phyloP scores from a whole-genome alignment of 225 moss, liverwort and hornwort genomes.

The Polytrichum formosum region DNA sequence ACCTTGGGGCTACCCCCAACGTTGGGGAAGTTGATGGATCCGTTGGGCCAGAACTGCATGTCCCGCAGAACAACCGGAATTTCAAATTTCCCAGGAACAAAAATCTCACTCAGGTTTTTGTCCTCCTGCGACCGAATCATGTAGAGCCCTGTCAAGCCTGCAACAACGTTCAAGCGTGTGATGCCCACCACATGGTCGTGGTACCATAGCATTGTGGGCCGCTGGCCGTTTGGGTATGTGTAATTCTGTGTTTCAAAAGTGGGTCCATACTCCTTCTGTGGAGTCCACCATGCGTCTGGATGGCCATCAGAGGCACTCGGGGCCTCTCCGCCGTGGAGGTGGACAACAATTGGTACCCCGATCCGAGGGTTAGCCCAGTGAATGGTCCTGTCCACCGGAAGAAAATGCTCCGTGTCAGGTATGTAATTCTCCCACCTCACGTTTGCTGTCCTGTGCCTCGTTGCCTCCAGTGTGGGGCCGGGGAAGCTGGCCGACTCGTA shows the following conservation, averaged over 20 bases:
- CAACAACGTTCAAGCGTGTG: slow-evolving; percentile 6
- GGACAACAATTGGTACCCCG: slow-evolving; percentile 14
- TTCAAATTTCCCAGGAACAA: slow-evolving; percentile 28
- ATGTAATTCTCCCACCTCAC: slow-evolving; percentile 2
- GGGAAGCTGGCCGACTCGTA: neutral
- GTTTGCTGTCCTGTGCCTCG: neutral
- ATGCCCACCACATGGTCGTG: slow-evolving; percentile 7
- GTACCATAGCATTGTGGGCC: slow-evolving; percentile 4
- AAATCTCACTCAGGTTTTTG: slow-evolving; percentile 1
- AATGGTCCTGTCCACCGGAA: slow-evolving; percentile 1
- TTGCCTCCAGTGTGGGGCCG: slow-evolving; percentile 13
- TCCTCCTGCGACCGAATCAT: slow-evolving; percentile 22
- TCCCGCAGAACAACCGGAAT: slow-evolving; percentile 37
- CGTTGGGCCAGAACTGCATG: slow-evolving; percentile 26
- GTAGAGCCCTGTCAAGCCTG: slow-evolving; percentile 12
- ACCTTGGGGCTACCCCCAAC: neutral
- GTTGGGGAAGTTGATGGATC: slow-evolving; percentile 21
- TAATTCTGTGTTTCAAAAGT: slow-evolving; percentile 11
- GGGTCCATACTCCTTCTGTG: slow-evolving; percentile 18
- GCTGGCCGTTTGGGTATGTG: neutral
- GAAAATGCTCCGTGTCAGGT: slow-evolving; percentile 18
- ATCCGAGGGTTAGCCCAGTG: slow-evolving; percentile 1
- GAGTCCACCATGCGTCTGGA: slow-evolving; percentile 13
- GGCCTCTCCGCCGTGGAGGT: slow-evolving; percentile 39
- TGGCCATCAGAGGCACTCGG: slow-evolving; percentile 1